These are phyloP conservation scores for Candida silvatica DNA, from an alignment of 805 yeast genomes.

Conservation along the genomic window DNA sequence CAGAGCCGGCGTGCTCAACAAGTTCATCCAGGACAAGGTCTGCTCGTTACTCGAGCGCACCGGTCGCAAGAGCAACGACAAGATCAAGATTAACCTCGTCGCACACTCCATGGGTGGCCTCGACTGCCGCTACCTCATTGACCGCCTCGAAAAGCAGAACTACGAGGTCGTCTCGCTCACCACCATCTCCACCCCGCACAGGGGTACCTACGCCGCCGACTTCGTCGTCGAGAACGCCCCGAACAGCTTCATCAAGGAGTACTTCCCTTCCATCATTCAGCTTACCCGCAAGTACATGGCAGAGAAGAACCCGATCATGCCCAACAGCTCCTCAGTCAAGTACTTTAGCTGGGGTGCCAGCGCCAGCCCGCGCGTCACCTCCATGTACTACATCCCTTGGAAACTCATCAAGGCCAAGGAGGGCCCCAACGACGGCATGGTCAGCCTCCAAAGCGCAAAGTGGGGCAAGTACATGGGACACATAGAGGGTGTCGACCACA, in stretches of 20 bases:
- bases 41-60: conserved; percentile 10
- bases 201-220: conserved; percentile 80
- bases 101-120: conserved; percentile 96
- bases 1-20: conserved; percentile 52
- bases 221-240: conserved; percentile 33
- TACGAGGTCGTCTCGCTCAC: conserved; percentile 68
- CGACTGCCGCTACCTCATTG: conserved; percentile 71
- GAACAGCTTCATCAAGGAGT: conserved; percentile 6
- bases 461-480: conserved; percentile 88
- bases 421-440: conserved; percentile 79
- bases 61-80: conserved; percentile 21
- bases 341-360: conserved; percentile 83
- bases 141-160: conserved; percentile 36
- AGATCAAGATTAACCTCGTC: conserved; percentile 56
- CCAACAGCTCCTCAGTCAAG: conserved; percentile 50
- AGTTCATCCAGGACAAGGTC: conserved; percentile 32
- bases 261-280: conserved; percentile 44
- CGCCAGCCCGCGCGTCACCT: conserved; percentile 54
- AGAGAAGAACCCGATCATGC: conserved; percentile 43
- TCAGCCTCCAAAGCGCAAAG: conserved; percentile 63
- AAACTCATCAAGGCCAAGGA: conserved; percentile 38
- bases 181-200: conserved; percentile 84
- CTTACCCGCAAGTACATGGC: conserved; percentile 48
- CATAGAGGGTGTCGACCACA: conserved; percentile 69
- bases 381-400: conserved; percentile 59